Conservation (phyloP, 2,329 filamentous ascomycete species). For the Lecanicillium sp. region DNA sequence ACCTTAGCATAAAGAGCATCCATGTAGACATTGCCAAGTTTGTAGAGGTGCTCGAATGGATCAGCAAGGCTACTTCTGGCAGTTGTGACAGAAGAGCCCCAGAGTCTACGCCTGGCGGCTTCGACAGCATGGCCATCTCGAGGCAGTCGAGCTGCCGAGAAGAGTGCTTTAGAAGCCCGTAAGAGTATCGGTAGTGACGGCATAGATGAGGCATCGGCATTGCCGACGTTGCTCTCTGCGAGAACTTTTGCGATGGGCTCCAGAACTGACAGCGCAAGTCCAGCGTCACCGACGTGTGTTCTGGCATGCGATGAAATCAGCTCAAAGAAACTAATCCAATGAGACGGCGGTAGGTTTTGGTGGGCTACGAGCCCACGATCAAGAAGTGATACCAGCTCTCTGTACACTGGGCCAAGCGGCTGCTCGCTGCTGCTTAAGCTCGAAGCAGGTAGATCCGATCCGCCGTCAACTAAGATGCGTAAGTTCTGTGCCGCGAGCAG, state of each 20-base stretch:
- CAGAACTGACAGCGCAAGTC: slow-evolving; percentile 57
- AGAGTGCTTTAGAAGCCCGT: slow-evolving; percentile 30
- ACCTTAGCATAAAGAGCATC: slow-evolving; percentile 43
- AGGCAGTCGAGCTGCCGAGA: slow-evolving; percentile 44
- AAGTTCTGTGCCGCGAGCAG: slow-evolving; percentile 40
- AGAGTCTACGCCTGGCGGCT: slow-evolving; percentile 56
- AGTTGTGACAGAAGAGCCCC: slow-evolving; percentile 33
- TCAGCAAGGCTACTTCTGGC: slow-evolving; percentile 42
- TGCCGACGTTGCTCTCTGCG: slow-evolving; percentile 24
- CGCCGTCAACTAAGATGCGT: slow-evolving; percentile 30
- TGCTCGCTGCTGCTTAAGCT: slow-evolving; percentile 24
- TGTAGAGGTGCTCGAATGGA: slow-evolving; percentile 60
- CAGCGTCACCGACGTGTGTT: slow-evolving; percentile 59
- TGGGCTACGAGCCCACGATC: slow-evolving; percentile 48
- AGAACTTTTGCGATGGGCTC: slow-evolving; percentile 61
- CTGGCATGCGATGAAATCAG: slow-evolving; percentile 48
- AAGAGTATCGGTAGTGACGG: slow-evolving; percentile 2
- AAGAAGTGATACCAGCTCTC: slow-evolving; percentile 60
- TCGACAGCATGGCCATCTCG: slow-evolving; percentile 57
- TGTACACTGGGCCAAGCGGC: slow-evolving; percentile 59
- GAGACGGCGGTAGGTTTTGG: slow-evolving; percentile 35
- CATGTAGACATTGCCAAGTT: slow-evolving; percentile 47
- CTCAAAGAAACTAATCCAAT: slow-evolving; percentile 50
- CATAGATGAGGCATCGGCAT: not conserved
- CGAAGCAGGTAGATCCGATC: slow-evolving; percentile 13